Evolutionary conservation across 2,329 filamentous ascomycete genomes (phyloP).

Genomic region (Trichoderma sp.): DNA sequence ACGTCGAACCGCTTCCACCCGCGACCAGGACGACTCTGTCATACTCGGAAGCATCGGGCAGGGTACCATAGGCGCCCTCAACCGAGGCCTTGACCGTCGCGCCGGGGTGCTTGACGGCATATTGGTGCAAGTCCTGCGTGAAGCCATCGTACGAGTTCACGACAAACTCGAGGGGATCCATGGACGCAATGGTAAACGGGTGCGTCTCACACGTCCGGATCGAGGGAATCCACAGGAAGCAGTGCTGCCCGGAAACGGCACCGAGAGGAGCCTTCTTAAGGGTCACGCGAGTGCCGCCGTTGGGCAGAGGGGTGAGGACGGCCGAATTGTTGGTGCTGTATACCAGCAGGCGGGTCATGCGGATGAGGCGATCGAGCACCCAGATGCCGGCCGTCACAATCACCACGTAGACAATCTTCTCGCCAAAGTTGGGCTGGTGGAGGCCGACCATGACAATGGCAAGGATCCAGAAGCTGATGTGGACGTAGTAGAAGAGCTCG

Average conservation of each 20-base stretch:
- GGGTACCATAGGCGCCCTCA: constrained; percentile 62
- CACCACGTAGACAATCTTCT: constrained; percentile 48
- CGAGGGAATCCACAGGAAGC: constrained; percentile 64
- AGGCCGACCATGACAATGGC: constrained; percentile 52
- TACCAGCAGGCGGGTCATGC: constrained; percentile 47
- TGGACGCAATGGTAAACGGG: constrained; percentile 63
- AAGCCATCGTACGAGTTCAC: constrained; percentile 62
- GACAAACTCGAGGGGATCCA: constrained; percentile 59
- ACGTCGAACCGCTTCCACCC: constrained; percentile 64
- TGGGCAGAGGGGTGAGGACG: constrained; percentile 55
- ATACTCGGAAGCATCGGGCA: constrained; percentile 54
- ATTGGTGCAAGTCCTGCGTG: constrained; percentile 56
- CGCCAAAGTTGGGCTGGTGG: constrained; percentile 53
- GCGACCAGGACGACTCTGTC: constrained; percentile 62
- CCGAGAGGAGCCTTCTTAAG: constrained; percentile 52
- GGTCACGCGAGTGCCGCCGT: constrained; percentile 58
- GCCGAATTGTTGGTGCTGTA: constrained; percentile 55
- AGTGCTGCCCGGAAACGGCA: constrained; percentile 60
- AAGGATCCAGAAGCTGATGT: constrained; percentile 53
- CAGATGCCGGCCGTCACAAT: constrained; percentile 52
- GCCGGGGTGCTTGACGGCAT: constrained; percentile 54
- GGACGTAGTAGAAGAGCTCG: constrained; percentile 58
- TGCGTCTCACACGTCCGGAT: constrained; percentile 62
- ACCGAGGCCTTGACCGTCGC: constrained; percentile 53
- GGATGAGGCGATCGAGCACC: constrained; percentile 54